Conservation (phyloP, 164 flowering plant genomes). For the Cinnamomum chago region DNA sequence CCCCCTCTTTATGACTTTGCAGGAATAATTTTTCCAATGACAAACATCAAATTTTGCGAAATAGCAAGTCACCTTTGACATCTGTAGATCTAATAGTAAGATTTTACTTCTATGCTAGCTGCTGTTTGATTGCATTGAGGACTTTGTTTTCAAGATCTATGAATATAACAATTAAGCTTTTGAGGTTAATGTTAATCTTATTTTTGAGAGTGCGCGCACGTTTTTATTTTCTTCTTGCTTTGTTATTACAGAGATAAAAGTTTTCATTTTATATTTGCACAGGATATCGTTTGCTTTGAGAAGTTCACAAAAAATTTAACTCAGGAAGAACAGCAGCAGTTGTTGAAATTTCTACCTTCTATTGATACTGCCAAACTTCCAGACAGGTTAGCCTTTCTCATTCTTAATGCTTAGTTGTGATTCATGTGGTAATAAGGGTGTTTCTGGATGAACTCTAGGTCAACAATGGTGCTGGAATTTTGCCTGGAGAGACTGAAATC, state of each 20-base stretch:
- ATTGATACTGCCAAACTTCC: constrained; percentile 47
- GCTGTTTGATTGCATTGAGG: not conserved
- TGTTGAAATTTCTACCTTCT: constrained; percentile 69
- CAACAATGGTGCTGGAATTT: no score
- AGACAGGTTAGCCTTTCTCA: constrained; percentile 41
- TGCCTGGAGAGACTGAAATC: no score
- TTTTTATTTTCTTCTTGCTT: not conserved
- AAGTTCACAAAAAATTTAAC: constrained; percentile 57
- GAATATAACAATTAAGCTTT: not conserved
- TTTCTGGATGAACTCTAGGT: not conserved
- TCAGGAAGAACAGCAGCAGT: constrained; percentile 51
- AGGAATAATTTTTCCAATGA: constrained; percentile 60
- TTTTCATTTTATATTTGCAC: constrained; percentile 15
- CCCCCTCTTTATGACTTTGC: constrained; percentile 17
- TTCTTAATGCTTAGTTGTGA: not conserved
- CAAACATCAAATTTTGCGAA: constrained; percentile 38
- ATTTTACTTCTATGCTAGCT: not conserved
- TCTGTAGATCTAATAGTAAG: constrained; percentile 71
- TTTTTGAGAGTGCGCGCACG: not conserved
- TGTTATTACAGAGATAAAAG: not conserved
- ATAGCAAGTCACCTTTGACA: constrained; percentile 53
- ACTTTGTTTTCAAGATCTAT: not conserved
- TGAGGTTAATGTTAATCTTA: not conserved
- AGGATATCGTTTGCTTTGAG: constrained; percentile 73
- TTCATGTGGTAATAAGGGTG: not conserved